phyloP scores from a whole-genome alignment of 768 basidiomycete genomes.

The Steccherinum ochraceum region DNA sequence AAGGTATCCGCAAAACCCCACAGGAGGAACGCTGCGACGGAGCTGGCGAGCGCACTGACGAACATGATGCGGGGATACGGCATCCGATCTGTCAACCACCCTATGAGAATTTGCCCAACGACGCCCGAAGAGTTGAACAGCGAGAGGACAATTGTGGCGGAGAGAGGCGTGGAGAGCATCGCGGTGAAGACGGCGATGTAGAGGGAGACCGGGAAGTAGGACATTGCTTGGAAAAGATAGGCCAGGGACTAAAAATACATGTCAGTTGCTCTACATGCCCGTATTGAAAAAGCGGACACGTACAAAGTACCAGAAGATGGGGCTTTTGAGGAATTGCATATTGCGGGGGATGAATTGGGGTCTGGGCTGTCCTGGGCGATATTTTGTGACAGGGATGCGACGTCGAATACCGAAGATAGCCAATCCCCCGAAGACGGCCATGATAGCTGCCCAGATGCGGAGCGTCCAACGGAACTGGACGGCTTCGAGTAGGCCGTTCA shows the following conservation, averaged over 20 bases:
- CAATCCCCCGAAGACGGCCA: slow-evolving; percentile 11
- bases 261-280: too few species aligned
- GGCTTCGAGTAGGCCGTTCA: slow-evolving; percentile 12
- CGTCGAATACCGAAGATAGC: slow-evolving; percentile 16
- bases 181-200: slow-evolving; percentile 18
- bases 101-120: slow-evolving; percentile 19
- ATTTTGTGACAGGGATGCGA: slow-evolving; percentile 17
- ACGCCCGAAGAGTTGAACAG: slow-evolving; percentile 19
- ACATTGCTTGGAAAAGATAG: slow-evolving; percentile 16
- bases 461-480: slow-evolving; percentile 17
- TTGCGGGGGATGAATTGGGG: slow-evolving; percentile 16
- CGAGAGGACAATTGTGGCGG: slow-evolving; percentile 17
- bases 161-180: slow-evolving; percentile 12
- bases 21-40: slow-evolving; percentile 14
- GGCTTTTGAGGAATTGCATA: slow-evolving; percentile 15
- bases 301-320: slow-evolving; percentile 18
- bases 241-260: slow-evolving; percentile 9
- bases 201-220: slow-evolving; percentile 20
- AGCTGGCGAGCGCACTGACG: slow-evolving; percentile 12
- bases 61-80: slow-evolving; percentile 20
- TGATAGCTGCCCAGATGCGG: slow-evolving; percentile 15
- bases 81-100: slow-evolving; percentile 17
- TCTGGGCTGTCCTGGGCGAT: slow-evolving; percentile 8
- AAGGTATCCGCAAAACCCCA: slow-evolving; percentile 18
- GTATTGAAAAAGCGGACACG: too few species aligned